Conservation (phyloP, 2,329 filamentous ascomycete genomes). For the Diaporthe humulicola region DNA sequence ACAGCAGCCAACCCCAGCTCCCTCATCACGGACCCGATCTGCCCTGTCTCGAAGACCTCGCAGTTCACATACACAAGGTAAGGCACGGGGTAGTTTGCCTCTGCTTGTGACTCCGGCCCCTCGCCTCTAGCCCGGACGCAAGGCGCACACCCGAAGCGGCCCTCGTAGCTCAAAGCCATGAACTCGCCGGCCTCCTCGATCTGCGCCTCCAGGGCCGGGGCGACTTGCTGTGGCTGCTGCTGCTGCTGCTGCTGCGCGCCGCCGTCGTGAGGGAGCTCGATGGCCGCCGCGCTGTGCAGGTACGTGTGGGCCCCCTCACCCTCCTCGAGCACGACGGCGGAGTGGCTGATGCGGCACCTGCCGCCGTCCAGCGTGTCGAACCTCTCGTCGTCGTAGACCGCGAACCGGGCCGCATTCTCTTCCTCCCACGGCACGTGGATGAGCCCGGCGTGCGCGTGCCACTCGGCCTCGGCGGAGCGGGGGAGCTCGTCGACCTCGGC, state of each 20-base stretch:
- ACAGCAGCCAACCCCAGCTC: slow-evolving; percentile 21
- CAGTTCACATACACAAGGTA: slow-evolving; percentile 47
- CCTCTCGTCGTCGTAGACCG: slow-evolving; percentile 16
- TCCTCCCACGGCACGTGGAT: slow-evolving; percentile 46
- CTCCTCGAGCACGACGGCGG: slow-evolving; percentile 8
- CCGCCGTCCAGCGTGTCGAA: background rate
- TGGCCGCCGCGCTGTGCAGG: slow-evolving; percentile 33
- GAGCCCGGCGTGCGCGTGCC: slow-evolving; percentile 79
- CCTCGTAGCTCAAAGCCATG: background rate
- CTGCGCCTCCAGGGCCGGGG: background rate
- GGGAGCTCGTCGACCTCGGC: slow-evolving; percentile 84
- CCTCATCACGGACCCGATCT: slow-evolving; percentile 24
- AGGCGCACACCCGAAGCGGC: slow-evolving; percentile 6
- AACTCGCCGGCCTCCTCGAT: background rate
- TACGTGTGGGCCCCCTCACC: background rate
- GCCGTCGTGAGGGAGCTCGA: background rate
- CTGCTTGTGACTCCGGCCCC: background rate
- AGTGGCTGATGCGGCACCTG: slow-evolving; percentile 29
- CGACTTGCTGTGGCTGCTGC: background rate
- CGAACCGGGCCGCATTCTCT: background rate
- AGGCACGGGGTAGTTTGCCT: slow-evolving; percentile 32
- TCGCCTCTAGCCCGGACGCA: background rate
- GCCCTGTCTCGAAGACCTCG: background rate
- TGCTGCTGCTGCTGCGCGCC: background rate
- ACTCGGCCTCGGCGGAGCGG: slow-evolving; percentile 81